Evolutionary conservation across 345 rosid species (phyloP).

Genomic region (Bretschneidera sinensis): DNA sequence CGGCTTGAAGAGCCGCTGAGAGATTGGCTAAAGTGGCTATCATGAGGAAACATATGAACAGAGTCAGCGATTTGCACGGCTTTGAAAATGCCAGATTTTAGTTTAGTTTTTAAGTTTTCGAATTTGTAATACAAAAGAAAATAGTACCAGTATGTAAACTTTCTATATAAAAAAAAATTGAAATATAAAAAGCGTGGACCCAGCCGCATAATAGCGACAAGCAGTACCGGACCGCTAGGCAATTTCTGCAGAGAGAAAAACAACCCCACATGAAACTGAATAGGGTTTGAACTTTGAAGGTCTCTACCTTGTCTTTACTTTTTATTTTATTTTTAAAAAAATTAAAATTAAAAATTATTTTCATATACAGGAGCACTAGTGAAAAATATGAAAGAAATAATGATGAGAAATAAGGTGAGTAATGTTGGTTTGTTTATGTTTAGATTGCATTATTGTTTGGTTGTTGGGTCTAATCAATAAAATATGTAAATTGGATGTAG

Average conservation of each 20-base stretch:
- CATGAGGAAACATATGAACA: slow-evolving; percentile 84
- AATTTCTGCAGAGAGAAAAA: slow-evolving; percentile 24
- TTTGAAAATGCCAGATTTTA: slow-evolving; percentile 92
- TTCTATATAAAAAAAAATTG: not conserved
- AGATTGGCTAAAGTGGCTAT: slow-evolving; percentile 84
- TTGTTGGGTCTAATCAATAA: too few relatives aligned
- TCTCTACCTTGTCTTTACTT: too few relatives aligned
- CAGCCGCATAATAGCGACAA: slow-evolving; percentile 22
- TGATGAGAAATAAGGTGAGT: not conserved
- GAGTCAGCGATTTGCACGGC: slow-evolving; percentile 95
- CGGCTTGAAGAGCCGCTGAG: slow-evolving; percentile 95
- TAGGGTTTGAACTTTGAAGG: not conserved
- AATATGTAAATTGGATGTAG: too few relatives aligned
- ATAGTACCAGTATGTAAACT: too few relatives aligned
- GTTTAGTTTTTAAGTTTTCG: slow-evolving; percentile 5
- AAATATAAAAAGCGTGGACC: slow-evolving; percentile 15
- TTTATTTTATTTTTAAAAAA: too few relatives aligned
- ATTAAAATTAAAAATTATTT: too few relatives aligned
- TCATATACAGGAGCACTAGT: too few relatives aligned
- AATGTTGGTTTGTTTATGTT: not conserved
- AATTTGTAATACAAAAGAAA: slow-evolving; percentile 24
- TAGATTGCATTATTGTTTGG: slow-evolving; percentile 10
- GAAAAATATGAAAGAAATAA: too few relatives aligned
- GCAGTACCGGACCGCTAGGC: slow-evolving; percentile 31
- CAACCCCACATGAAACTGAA: slow-evolving; percentile 11